A percentile compares a stretch with the other conserved stretches of the same genome.
phyloP scores from a whole-genome alignment of 345 rosid genomes.

The Chamaenerion angustifolium region DNA sequence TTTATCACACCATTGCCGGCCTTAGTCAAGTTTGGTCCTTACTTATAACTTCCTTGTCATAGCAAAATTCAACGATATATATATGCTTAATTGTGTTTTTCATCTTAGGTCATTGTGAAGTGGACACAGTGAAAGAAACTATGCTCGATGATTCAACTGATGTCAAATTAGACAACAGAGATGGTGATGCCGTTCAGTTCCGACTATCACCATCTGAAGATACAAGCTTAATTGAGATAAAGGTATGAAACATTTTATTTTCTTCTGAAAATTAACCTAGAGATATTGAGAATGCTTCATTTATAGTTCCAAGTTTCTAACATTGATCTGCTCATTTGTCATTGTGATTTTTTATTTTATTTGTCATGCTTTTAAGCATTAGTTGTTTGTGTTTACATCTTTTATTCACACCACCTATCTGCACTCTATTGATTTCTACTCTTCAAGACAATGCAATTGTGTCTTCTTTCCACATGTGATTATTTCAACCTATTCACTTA shows the following conservation, averaged over 20 bases:
- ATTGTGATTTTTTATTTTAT: too few species aligned
- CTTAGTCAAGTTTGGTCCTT: too few species aligned
- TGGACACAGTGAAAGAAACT: neutral
- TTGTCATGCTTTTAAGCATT: too few species aligned
- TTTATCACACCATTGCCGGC: too few species aligned
- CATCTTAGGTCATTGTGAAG: constrained; percentile 2
- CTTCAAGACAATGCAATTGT: too few species aligned
- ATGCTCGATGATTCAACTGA: neutral
- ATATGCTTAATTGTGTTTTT: neutral
- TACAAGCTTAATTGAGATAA: neutral
- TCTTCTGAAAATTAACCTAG: too few species aligned
- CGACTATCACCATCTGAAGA: neutral
- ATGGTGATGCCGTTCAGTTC: constrained; percentile 2
- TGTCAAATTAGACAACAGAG: neutral
- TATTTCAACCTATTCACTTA: too few species aligned
- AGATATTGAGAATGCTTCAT: too few species aligned
- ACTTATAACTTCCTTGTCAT: neutral
- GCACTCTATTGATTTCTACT: neutral
- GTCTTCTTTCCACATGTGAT: too few species aligned
- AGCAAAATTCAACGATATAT: neutral
- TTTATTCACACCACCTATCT: neutral
- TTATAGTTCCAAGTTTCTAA: too few species aligned
- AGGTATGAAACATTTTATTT: neutral
- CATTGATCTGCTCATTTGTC: too few species aligned
- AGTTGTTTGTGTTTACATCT: neutral